phyloP scores from a whole-genome alignment of 495 filamentous ascomycete species.

The Aspergillus avenaceus region DNA sequence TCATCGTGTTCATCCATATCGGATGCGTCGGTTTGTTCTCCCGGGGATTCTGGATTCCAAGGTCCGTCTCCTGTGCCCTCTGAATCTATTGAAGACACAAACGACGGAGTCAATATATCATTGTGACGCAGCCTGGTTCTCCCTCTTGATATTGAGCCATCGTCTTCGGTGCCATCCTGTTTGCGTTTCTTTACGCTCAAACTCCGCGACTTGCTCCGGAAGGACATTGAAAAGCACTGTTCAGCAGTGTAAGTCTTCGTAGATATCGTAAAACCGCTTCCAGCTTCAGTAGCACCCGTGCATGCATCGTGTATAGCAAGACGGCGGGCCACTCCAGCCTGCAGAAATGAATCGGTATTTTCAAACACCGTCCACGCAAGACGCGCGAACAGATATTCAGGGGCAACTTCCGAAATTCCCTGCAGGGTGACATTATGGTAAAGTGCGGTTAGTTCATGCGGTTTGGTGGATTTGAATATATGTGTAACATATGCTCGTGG shows the following conservation, averaged over 20 bases:
- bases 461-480: neutral
- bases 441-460: neutral
- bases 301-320: neutral
- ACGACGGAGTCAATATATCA: neutral
- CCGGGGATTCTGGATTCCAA: neutral
- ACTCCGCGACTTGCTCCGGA: neutral
- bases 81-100: neutral
- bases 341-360: neutral
- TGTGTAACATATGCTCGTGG: neutral
- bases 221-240: neutral
- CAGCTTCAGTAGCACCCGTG: neutral
- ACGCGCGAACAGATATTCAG: neutral
- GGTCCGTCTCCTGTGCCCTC: neutral
- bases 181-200: neutral
- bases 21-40: neutral
- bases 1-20: neutral
- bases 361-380: neutral
- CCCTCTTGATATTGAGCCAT: neutral
- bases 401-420: neutral
- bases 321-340: neutral
- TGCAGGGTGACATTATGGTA: neutral
- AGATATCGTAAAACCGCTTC: neutral
- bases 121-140: neutral
- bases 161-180: neutral
- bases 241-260: neutral